phyloP scores from a whole-genome alignment of 2,329 filamentous ascomycete species.

The Ophiostoma novo-ulmi region DNA sequence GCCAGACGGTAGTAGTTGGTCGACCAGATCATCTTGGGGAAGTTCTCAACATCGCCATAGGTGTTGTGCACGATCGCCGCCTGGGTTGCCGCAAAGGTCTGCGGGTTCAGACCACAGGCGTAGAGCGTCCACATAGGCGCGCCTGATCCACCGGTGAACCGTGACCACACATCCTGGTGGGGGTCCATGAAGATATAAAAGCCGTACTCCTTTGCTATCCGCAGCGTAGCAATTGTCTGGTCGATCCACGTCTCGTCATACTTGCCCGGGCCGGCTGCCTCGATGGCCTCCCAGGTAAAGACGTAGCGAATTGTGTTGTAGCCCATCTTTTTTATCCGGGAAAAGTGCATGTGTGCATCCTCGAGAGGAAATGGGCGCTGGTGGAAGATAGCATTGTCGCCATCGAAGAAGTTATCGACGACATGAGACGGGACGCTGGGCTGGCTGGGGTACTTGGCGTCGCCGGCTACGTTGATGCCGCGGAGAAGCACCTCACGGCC shows the following conservation, averaged over 20 bases:
- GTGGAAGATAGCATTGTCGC: conserved; percentile 85
- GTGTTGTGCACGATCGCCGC: conserved; percentile 94
- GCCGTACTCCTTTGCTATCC: conserved; percentile 79
- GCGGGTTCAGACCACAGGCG: conserved; percentile 84
- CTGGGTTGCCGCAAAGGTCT: conserved; percentile 77
- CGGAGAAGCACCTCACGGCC: conserved; percentile 83
- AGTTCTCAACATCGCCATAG: conserved; percentile 75
- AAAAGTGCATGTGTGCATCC: conserved; percentile 81
- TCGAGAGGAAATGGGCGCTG: conserved; percentile 75
- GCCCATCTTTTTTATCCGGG: conserved; percentile 77
- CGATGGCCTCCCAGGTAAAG: conserved; percentile 99
- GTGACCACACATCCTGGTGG: conserved; percentile 98
- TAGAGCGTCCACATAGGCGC: conserved; percentile 98
- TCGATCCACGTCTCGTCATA: conserved; percentile 94
- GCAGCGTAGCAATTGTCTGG: conserved; percentile 79
- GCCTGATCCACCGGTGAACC: conserved; percentile 88
- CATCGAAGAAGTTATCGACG: conserved; percentile 78
- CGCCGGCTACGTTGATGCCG: conserved; percentile 89
- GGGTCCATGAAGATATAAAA: conserved; percentile 99
- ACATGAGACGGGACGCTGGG: conserved; percentile 80
- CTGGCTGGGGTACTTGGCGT: conserved; percentile 79
- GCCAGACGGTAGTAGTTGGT: conserved; percentile 91
- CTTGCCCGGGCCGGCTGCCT: conserved; percentile 79
- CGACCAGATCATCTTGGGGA: conserved; percentile 99
- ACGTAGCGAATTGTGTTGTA: conserved; percentile 97